Conservation (phyloP, 2,329 filamentous ascomycete species). For the Colletotrichum phormii region DNA sequence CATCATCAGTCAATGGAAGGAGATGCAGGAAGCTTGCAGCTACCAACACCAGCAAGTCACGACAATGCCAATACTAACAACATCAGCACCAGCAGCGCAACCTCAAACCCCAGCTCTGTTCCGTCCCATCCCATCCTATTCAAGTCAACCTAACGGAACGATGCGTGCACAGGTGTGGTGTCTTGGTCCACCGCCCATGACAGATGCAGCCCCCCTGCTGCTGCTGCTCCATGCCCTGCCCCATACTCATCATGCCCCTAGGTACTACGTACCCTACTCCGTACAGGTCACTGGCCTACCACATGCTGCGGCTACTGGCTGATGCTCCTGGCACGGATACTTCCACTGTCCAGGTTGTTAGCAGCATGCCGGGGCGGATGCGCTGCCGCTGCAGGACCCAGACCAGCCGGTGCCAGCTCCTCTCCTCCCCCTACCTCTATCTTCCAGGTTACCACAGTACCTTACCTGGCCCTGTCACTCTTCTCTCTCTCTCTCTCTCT, state of each 20-base stretch:
- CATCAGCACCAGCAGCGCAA: not conserved
- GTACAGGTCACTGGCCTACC: too few relatives aligned
- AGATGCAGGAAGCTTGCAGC: too few relatives aligned
- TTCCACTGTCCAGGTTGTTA: conserved; percentile 7
- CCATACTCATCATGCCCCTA: too few relatives aligned
- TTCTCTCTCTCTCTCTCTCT: not conserved
- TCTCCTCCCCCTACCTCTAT: not conserved
- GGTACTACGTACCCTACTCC: too few relatives aligned
- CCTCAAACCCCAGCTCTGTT: conserved; percentile 1
- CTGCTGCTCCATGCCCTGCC: conserved; percentile 1
- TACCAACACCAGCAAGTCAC: too few relatives aligned
- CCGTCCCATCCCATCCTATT: conserved; percentile 11
- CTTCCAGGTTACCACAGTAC: not conserved
- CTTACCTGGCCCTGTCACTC: not conserved
- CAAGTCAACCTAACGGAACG: not conserved
- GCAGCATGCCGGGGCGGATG: conserved; percentile 5
- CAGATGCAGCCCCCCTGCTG: not conserved
- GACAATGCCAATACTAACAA: too few relatives aligned
- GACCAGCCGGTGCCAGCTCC: not conserved
- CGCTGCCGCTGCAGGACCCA: conserved; percentile 15
- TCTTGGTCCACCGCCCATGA: not conserved
- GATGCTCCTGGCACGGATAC: conserved; percentile 5
- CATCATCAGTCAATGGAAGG: not conserved
- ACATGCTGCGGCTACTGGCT: too few relatives aligned
- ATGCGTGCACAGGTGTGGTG: not conserved